phyloP scores from a whole-genome alignment of 129 eudicot species.

The Arctium minus region DNA sequence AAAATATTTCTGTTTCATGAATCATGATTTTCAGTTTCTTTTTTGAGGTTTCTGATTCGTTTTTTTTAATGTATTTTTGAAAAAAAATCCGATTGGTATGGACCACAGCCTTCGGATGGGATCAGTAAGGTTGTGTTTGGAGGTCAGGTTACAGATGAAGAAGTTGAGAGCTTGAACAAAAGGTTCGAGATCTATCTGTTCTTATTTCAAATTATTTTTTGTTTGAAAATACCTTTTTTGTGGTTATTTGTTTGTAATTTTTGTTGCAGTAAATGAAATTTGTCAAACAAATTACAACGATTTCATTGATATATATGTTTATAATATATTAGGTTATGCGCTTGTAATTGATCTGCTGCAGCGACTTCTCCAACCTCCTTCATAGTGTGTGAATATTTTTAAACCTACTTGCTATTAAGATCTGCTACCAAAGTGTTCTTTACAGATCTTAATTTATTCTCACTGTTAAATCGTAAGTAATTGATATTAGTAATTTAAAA shows the following conservation, averaged over 20 bases:
- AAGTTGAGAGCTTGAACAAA: conserved; percentile 81
- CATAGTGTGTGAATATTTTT: not conserved
- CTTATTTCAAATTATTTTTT: not conserved
- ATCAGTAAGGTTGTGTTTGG: conserved; percentile 94
- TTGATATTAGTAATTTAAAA: not conserved
- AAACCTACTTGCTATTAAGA: not conserved
- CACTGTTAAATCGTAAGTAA: not conserved
- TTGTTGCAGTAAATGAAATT: not conserved
- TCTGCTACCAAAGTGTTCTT: conserved; percentile 1
- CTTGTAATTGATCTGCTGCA: not conserved
- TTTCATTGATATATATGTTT: not conserved
- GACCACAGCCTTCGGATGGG: conserved; percentile 91
- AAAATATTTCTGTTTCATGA: not conserved
- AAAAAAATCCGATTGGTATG: not conserved
- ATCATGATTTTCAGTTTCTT: not conserved
- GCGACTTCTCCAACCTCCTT: not conserved
- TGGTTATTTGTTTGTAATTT: not conserved
- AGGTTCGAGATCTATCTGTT: conserved; percentile 67
- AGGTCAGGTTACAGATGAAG: conserved; percentile 97
- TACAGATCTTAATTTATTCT: conserved; percentile 9
- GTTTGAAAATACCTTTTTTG: not conserved
- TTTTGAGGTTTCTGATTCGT: not conserved
- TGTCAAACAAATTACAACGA: not conserved
- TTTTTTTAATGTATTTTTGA: conserved; percentile 8
- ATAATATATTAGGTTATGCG: not conserved